These are phyloP conservation scores for Petrea volubilis DNA, from an alignment of 257 asterid genomes.

Conservation along the genomic window DNA sequence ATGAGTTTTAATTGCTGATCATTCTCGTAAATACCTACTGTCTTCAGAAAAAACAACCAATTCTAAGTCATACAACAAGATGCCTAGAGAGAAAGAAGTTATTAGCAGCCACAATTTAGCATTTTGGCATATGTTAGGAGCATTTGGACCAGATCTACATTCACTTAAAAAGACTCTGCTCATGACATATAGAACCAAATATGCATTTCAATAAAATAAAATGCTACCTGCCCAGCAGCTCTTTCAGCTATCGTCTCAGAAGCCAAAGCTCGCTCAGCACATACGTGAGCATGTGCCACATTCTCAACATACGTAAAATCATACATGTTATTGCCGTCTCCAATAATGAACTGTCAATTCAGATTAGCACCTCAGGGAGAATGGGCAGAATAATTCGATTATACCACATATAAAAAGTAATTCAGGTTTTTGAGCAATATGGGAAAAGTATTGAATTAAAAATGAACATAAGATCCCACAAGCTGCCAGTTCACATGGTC, in stretches of 20 bases:
- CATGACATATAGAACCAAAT: not conserved
- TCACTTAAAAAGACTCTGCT: not conserved
- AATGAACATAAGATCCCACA: not conserved
- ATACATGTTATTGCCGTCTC: conserved; percentile 84
- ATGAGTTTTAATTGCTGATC: not conserved
- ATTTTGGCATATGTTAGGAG: not conserved
- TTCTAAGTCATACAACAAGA: not conserved
- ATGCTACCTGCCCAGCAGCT: conserved; percentile 87
- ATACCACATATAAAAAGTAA: conserved; percentile 10
- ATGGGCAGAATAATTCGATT: not conserved
- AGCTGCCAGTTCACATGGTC: conserved; percentile 7
- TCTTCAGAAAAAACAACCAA: not conserved
- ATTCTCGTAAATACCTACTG: not conserved
- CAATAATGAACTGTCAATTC: conserved; percentile 78
- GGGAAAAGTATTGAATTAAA: not conserved
- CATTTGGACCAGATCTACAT: not conserved
- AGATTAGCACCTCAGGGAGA: conserved; percentile 21
- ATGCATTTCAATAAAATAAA: conserved; percentile 3
- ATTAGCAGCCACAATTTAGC: not conserved
- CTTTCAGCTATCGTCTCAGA: conserved; percentile 75
- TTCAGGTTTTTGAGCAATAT: not conserved
- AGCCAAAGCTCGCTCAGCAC: conserved; percentile 97
- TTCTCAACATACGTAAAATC: conserved; percentile 96
- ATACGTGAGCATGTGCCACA: conserved; percentile 96
- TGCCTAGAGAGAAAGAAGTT: not conserved